Evolutionary conservation across 140 eudicot species (phyloP), one percentile per base, ranked within the genome.

Genomic region (Cichorium intybus): DNA sequence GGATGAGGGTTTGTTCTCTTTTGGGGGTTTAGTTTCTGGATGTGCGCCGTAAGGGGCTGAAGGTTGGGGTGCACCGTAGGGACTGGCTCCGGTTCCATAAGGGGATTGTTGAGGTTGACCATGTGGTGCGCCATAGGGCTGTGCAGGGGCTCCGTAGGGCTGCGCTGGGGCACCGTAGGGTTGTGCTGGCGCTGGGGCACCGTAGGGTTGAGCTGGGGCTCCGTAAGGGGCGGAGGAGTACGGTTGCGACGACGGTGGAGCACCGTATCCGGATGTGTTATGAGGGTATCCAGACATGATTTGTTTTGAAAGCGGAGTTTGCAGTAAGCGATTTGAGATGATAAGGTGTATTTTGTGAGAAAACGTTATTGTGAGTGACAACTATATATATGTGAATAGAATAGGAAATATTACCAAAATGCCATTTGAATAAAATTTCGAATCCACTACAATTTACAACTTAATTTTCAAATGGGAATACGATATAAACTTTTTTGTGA

Each of bases 271-370:
- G 39, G 84, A 28, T 17, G 70, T 71, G 74, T 83, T 72, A 29
- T 76, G 78, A 0, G 86, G 94, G 76, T 85, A 82, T 46, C 88
- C 87, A 7, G 95, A 81, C 95, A 83, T 87, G 56, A 34, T 65
- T 61, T 12, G 5, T 8, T 37, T 29, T 56, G 1, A 3, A 24
- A 17, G 6, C 7, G 49, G 49, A 7, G 49, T 43, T 43, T 43
- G 49, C 18, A 15, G 18, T 43, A 37, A 23, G 48, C 4, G 41
- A n/a, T n/a, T n/a, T n/a, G n/a, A n/a, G n/a, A 20, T 43, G 53
- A 52, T 34, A 53, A 53, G 31, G 39, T 43, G 23, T 9, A 11
- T 31, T 54, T 55, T n/a, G 54, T 23, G 62, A 49, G 43, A 33
- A 45, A 22, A 37, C 2, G 61, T 16, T 16, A 29, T 34, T 10